Evolutionary conservation across 2,329 filamentous ascomycete genomes (phyloP), one percentile per base, ranked within the genome.

Genomic region (Ceratocystis papillata): DNA sequence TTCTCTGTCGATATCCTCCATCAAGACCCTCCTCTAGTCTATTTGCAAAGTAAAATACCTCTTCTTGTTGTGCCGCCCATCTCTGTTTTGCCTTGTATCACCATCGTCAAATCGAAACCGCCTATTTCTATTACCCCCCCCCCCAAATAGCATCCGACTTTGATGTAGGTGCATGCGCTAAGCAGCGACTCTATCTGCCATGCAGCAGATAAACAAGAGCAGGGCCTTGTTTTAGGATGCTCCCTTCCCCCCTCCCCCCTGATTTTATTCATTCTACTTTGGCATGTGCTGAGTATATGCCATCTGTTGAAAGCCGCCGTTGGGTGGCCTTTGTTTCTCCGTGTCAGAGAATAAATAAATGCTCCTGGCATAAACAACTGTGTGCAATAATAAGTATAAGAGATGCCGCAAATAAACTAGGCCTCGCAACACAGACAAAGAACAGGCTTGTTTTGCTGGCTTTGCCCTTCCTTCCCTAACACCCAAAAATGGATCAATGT

Each of bases 71-170:
- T 20, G 45, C 45, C 45, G 45, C 20, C 20, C 45, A 20, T 48
- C 45, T 48, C 20, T 48, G 53, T 57, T 28, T 57, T 33, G 53
- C 22, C 5, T 57, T 57, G 53, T 57, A 57, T 57, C 22, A 30
- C 53, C 53, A 57, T 57, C 53, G 7, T 12, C 10, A 28, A 57
- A 30, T 57, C 25, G 53, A 57, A 57, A 57, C 53, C 22, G 53
- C 22, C 53, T 57, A 57, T 30, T 57, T n/a, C 22, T 17, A 55
- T 55, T 12, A 25, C 50, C 50, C 45, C 33, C 33, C 8, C 33
- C 30, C 7, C 20, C 22, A 22, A 22, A 22, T 33, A 37, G 37
- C 37, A 12, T 37, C 37, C 33, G 8, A 37, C 37, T 37, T 8
- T 37, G 37, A 37, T 37, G 3, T 37, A 2, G 37, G 10, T 12